A percentile compares a stretch with the other conserved stretches of the same genome.
phyloP scores from a whole-genome alignment of 768 basidiomycete genomes.

The Tylopilus rubrobrunneus region DNA sequence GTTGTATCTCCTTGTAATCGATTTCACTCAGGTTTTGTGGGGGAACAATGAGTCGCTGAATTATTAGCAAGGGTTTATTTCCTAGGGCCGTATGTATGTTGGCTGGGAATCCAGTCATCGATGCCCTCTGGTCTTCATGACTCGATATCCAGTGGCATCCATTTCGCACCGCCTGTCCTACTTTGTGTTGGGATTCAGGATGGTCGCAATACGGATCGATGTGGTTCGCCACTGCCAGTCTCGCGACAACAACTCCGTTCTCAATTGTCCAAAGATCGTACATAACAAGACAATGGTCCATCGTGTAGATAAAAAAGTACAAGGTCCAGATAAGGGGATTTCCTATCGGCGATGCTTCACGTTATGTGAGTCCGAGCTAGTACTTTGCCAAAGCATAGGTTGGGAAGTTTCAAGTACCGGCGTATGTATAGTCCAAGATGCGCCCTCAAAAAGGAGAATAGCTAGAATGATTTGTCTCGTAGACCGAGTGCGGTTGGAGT shows the following conservation, averaged over 20 bases:
- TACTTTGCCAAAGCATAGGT: not conserved
- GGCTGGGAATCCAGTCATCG: not conserved
- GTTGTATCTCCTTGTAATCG: not conserved
- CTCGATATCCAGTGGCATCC: not conserved
- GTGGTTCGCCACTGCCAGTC: too few relatives aligned
- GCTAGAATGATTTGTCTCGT: not conserved
- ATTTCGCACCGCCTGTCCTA: too few relatives aligned
- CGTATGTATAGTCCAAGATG: not conserved
- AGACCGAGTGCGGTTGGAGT: not conserved
- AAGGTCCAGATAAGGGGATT: not conserved
- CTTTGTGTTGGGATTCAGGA: too few relatives aligned
- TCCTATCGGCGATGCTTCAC: not conserved
- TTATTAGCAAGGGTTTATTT: too few relatives aligned
- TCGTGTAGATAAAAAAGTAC: not conserved
- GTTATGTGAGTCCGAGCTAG: not conserved
- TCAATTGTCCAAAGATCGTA: too few relatives aligned
- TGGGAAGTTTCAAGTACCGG: not conserved
- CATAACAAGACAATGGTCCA: not conserved
- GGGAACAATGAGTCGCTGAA: too few relatives aligned
- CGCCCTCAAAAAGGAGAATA: not conserved
- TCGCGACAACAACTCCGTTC: too few relatives aligned
- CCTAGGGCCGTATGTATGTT: not conserved
- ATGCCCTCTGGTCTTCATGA: not conserved
- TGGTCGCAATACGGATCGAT: too few relatives aligned
- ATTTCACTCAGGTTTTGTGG: too few relatives aligned